These are phyloP conservation scores for Coemansia sp. DNA, from an alignment of 192 early-diverging fungal genomes.

Conservation along the genomic window DNA sequence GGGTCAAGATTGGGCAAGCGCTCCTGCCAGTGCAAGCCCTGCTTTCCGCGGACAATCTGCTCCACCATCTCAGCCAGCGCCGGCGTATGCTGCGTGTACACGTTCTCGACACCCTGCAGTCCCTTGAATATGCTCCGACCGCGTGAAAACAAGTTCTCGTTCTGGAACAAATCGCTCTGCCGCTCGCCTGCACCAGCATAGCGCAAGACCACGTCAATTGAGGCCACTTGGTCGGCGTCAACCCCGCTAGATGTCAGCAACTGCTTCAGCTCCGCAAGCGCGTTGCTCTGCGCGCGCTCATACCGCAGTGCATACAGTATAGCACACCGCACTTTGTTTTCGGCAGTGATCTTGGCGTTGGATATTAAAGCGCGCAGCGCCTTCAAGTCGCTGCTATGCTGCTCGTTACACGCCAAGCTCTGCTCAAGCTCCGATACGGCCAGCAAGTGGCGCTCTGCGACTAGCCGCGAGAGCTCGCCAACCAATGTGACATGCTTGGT, in stretches of 20 bases:
- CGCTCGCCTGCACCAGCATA: constrained; percentile 78
- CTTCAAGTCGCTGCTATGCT: constrained; percentile 83
- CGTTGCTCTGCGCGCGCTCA: constrained; percentile 77
- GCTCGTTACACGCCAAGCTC: constrained; percentile 84
- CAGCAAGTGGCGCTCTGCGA: constrained; percentile 70
- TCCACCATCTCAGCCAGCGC: constrained; percentile 79
- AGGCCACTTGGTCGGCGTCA: constrained; percentile 67
- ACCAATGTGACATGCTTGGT: constrained; percentile 98
- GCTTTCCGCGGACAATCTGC: constrained; percentile 69
- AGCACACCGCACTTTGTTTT: constrained; percentile 76
- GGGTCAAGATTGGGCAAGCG: constrained; percentile 57
- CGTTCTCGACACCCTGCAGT: constrained; percentile 94
- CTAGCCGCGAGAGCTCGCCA: constrained; percentile 85
- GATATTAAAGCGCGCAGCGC: constrained; percentile 60
- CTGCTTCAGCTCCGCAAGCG: constrained; percentile 69
- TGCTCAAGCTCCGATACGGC: constrained; percentile 94
- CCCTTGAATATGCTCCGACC: constrained; percentile 92
- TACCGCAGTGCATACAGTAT: constrained; percentile 89
- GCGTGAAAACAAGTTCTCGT: constrained; percentile 79
- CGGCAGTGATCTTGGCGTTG: constrained; percentile 63
- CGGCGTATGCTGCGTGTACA: constrained; percentile 95
- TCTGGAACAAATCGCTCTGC: constrained; percentile 87
- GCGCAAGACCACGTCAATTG: constrained; percentile 68
- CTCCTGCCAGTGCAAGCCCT: constrained; percentile 41
- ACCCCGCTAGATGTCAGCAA: constrained; percentile 69